phyloP scores from a whole-genome alignment of 352 stramenopile species.

The Phytopythium aichiense region DNA sequence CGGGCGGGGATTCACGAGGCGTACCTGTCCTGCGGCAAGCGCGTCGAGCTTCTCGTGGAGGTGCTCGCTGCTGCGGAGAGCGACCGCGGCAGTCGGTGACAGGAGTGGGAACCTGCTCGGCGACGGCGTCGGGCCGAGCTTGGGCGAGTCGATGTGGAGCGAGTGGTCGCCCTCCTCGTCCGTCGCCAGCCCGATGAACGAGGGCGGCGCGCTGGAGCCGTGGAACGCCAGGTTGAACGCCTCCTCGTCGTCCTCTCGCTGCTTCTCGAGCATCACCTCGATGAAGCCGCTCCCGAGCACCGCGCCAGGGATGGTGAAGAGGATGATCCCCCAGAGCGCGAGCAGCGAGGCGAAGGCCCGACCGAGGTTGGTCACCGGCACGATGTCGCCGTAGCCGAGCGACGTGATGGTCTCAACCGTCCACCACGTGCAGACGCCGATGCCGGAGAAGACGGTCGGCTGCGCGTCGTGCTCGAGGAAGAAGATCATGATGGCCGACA shows the following conservation, averaged over 20 bases:
- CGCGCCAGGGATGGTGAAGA: slow-evolving; percentile 63
- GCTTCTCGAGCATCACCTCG: slow-evolving; percentile 67
- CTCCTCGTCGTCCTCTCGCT: slow-evolving; percentile 38
- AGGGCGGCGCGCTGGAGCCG: slow-evolving; percentile 10
- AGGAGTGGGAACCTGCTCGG: background rate
- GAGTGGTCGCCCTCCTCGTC: slow-evolving; percentile 14
- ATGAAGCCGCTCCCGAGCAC: slow-evolving; percentile 62
- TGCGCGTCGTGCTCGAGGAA: slow-evolving; percentile 54
- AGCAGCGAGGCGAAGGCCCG: slow-evolving; percentile 38
- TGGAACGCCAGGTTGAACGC: slow-evolving; percentile 28
- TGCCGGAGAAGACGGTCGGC: slow-evolving; percentile 41
- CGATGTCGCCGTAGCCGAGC: slow-evolving; percentile 59
- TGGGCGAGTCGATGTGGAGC: slow-evolving; percentile 7
- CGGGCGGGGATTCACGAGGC: background rate
- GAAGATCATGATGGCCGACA: slow-evolving; percentile 58
- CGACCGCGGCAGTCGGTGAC: slow-evolving; percentile 19
- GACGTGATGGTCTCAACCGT: slow-evolving; percentile 63
- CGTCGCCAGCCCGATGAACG: slow-evolving; percentile 19
- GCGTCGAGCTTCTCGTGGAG: slow-evolving; percentile 31
- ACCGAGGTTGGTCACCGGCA: slow-evolving; percentile 38
- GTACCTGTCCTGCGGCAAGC: slow-evolving; percentile 31
- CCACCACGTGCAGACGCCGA: slow-evolving; percentile 55
- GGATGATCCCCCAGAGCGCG: slow-evolving; percentile 47
- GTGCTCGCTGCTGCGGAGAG: slow-evolving; percentile 18
- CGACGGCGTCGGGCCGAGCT: background rate